These are phyloP conservation scores for Fusarium tricinctum DNA, from an alignment of 2,329 filamentous ascomycete genomes.

Conservation along the genomic window DNA sequence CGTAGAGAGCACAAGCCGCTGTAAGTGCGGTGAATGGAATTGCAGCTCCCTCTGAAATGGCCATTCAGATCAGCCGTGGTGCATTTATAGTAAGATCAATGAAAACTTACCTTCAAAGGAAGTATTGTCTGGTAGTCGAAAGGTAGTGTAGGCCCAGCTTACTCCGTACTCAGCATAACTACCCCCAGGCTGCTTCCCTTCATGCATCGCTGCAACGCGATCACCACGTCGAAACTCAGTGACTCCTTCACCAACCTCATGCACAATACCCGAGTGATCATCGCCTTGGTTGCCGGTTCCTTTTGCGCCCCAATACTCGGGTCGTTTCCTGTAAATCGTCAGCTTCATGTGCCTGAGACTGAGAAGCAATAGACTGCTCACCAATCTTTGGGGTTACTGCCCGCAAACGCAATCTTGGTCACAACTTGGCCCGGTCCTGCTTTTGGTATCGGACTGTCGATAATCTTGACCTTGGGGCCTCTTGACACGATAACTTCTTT, in stretches of 20 bases:
- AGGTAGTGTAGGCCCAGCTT: slow-evolving; percentile 28
- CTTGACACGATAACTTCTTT: slow-evolving; percentile 32
- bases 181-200: slow-evolving; percentile 24
- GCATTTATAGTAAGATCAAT: fast-evolving
- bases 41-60: slow-evolving; percentile 13
- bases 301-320: slow-evolving; percentile 28
- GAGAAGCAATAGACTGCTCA: background rate
- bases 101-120: slow-evolving; percentile 4
- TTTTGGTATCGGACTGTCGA: slow-evolving; percentile 16
- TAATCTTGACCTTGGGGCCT: slow-evolving; percentile 19
- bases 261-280: slow-evolving; percentile 24
- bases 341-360: background rate
- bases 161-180: slow-evolving; percentile 38
- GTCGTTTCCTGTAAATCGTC: slow-evolving; percentile 8
- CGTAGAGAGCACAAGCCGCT: slow-evolving; percentile 25
- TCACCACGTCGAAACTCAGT: slow-evolving; percentile 32
- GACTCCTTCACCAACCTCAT: slow-evolving; percentile 20
- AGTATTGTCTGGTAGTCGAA: slow-evolving; percentile 19
- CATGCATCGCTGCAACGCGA: slow-evolving; percentile 36
- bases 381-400: slow-evolving; percentile 38
- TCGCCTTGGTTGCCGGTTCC: slow-evolving; percentile 29
- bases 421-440: slow-evolving; percentile 24
- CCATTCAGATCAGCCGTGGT: background rate
- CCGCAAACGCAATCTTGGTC: slow-evolving; percentile 19
- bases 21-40: slow-evolving; percentile 27